A percentile compares a stretch with the other conserved stretches of the same genome.
phyloP scores from a whole-genome alignment of 345 rosid species.

The Dimocarpus longan region DNA sequence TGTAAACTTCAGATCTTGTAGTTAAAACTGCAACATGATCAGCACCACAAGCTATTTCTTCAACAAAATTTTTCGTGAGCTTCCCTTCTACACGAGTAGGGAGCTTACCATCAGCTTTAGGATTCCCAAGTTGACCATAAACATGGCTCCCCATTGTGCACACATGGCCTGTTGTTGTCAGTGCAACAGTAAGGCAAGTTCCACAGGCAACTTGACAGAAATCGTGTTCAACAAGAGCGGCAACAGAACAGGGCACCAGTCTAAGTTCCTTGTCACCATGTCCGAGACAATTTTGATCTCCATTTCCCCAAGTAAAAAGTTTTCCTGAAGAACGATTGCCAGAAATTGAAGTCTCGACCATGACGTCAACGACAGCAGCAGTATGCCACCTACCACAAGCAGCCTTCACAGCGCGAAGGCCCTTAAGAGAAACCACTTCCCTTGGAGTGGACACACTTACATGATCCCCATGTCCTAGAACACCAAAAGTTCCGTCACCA shows the following conservation, averaged over 20 bases:
- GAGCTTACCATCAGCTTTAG: conserved; percentile 4
- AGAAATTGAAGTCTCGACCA: conserved; percentile 10
- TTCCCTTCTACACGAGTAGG: neutral
- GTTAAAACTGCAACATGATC: conserved; percentile 5
- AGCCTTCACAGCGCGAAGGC: conserved; percentile 3
- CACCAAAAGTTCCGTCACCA: conserved; percentile 17
- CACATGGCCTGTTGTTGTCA: conserved; percentile 13
- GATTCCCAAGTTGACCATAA: conserved; percentile 14
- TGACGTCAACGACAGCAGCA: conserved; percentile 17
- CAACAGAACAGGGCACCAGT: conserved; percentile 12
- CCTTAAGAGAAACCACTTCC: conserved; percentile 15
- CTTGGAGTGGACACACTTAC: conserved; percentile 5
- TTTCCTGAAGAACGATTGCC: conserved; percentile 13
- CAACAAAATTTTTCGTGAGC: conserved; percentile 2
- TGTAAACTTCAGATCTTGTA: too few relatives aligned
- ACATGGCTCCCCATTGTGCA: conserved; percentile 17
- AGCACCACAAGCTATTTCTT: conserved; percentile 16
- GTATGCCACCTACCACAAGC: conserved; percentile 22
- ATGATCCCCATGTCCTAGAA: conserved; percentile 16
- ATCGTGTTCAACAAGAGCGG: conserved; percentile 13
- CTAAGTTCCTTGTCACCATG: conserved; percentile 8
- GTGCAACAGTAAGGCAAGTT: conserved; percentile 2
- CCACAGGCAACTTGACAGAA: conserved; percentile 20
- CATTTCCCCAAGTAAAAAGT: conserved; percentile 17
- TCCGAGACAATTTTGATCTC: neutral